A percentile compares a stretch with the other conserved stretches of the same genome.
Evolutionary conservation across 805 yeast genomes (phyloP).

Genomic region (Lipomyces lipofer): DNA sequence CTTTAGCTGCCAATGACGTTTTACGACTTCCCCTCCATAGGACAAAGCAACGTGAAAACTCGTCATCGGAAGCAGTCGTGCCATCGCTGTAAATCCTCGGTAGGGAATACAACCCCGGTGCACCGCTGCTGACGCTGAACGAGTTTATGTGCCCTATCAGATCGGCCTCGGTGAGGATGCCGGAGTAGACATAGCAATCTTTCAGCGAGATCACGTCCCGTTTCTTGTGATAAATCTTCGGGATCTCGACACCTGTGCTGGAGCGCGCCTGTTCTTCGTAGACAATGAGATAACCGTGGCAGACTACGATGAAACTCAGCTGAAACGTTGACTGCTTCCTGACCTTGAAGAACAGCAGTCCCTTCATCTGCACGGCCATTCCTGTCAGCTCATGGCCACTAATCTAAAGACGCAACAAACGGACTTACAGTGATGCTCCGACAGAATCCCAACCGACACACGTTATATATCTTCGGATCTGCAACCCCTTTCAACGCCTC

Average conservation of each 20-base stretch:
- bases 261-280: slow-evolving; percentile 55
- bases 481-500: slow-evolving; percentile 54
- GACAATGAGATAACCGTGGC: slow-evolving; percentile 68
- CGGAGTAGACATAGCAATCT: slow-evolving; percentile 76
- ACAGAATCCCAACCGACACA: slow-evolving; percentile 59
- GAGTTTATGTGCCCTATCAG: slow-evolving; percentile 43
- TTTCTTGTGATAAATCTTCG: slow-evolving; percentile 53
- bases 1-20: slow-evolving; percentile 2
- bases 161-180: slow-evolving; percentile 58
- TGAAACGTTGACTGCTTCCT: slow-evolving; percentile 67
- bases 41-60: slow-evolving; percentile 72
- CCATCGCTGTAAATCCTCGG: slow-evolving; percentile 83
- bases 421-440: slow-evolving; percentile 51
- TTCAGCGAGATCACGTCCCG: slow-evolving; percentile 61
- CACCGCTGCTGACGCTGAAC: slow-evolving; percentile 15
- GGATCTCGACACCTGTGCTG: slow-evolving; percentile 47
- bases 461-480: slow-evolving; percentile 54
- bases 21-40: slow-evolving; percentile 54
- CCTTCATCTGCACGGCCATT: slow-evolving; percentile 45
- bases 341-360: slow-evolving; percentile 67
- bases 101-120: slow-evolving; percentile 43
- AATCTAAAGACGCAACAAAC: not conserved
- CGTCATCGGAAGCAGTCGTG: slow-evolving; percentile 79
- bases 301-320: slow-evolving; percentile 60
- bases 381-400: not conserved